Percentiles rank a stretch among this genome's conserved stretches.
Conservation (phyloP, 306 rosid genomes). For the Nissolia schottii region DNA sequence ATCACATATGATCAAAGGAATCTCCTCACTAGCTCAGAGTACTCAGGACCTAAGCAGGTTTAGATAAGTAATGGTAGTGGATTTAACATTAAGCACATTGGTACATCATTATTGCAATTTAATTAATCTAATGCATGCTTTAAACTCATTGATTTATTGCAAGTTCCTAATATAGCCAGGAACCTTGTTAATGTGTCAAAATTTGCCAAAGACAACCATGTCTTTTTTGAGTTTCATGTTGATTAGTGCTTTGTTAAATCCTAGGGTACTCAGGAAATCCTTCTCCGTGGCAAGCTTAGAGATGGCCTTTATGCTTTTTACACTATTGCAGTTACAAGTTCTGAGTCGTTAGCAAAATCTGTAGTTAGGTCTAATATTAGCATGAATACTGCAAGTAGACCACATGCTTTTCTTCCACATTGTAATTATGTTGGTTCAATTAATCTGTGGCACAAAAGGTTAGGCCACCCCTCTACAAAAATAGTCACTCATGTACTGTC, state of each 20-base stretch:
- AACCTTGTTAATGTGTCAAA: neutral
- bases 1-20: neutral
- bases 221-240: neutral
- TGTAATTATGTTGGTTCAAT: too few species aligned
- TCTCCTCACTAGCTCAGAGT: neutral
- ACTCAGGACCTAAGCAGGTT: neutral
- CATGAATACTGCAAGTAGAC: too few species aligned
- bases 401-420: too few species aligned
- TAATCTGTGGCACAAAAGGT: neutral
- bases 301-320: neutral
- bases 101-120: neutral
- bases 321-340: too few species aligned
- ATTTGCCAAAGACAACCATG: neutral
- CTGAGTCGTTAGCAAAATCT: too few species aligned
- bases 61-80: neutral
- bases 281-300: neutral
- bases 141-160: neutral
- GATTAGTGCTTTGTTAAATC: neutral
- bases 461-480: neutral
- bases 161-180: neutral
- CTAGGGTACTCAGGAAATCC: neutral
- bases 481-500: neutral
- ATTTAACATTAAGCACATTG: neutral
- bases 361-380: too few species aligned
- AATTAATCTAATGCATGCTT: neutral